Evolutionary conservation across 805 yeast genomes (phyloP).

Genomic region (Metschnikowia reukaufii): DNA sequence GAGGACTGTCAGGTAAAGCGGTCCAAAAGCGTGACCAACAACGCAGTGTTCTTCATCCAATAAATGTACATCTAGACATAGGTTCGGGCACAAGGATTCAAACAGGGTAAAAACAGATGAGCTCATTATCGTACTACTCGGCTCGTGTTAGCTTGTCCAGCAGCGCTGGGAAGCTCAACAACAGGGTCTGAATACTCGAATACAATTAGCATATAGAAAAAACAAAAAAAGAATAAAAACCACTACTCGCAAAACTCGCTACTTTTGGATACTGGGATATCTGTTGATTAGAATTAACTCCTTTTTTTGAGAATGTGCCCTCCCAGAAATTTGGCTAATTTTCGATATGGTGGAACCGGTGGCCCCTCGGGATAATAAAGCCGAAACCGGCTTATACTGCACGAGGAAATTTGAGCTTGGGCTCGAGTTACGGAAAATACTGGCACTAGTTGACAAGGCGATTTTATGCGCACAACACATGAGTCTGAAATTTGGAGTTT

Average conservation of each 20-base stretch:
- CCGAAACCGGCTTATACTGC: background rate
- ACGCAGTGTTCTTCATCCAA: slow-evolving; percentile 17
- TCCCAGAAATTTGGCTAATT: background rate
- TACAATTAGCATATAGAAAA: slow-evolving; percentile 13
- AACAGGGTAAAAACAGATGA: no score
- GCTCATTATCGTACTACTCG: no score
- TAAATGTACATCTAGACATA: no score
- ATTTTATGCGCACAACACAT: no score
- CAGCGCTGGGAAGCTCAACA: slow-evolving; percentile 3
- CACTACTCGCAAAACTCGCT: background rate
- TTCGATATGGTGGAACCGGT: background rate
- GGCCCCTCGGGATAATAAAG: background rate
- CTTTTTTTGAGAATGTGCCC: no score
- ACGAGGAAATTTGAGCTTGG: background rate
- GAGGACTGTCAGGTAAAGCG: slow-evolving; percentile 14
- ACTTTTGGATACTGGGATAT: no score
- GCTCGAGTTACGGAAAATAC: background rate
- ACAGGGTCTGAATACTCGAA: background rate
- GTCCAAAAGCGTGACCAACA: slow-evolving; percentile 13
- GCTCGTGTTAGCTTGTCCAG: no score
- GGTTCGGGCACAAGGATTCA: no score
- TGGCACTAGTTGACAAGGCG: no score
- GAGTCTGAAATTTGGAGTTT: background rate
- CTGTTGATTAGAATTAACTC: no score
- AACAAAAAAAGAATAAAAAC: background rate